phyloP scores from a whole-genome alignment of 768 basidiomycete genomes.

The Suillus variegatus region DNA sequence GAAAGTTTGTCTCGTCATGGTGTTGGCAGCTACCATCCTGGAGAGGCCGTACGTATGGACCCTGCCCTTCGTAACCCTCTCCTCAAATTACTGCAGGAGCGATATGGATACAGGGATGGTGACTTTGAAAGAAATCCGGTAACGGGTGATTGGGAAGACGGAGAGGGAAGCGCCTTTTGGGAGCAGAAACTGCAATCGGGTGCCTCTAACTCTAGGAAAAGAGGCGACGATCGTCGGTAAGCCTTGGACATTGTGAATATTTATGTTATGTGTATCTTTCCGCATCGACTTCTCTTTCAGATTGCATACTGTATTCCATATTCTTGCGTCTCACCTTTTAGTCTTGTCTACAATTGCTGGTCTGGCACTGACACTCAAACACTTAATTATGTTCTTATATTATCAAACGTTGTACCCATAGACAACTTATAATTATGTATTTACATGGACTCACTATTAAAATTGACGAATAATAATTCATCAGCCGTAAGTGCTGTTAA shows the following conservation, averaged over 20 bases:
- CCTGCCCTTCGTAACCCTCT: slow-evolving; percentile 83
- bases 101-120: slow-evolving; percentile 81
- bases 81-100: slow-evolving; percentile 65
- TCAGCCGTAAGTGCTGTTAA: background rate
- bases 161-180: slow-evolving; percentile 65
- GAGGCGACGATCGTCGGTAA: slow-evolving; percentile 42
- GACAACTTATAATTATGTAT: slow-evolving; percentile 2
- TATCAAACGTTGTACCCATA: background rate
- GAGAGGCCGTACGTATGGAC: slow-evolving; percentile 87
- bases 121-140: slow-evolving; percentile 76
- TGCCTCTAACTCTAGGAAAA: slow-evolving; percentile 35
- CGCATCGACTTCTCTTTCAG: background rate
- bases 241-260: background rate
- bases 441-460: background rate
- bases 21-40: slow-evolving; percentile 82
- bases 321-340: background rate
- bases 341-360: background rate
- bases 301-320: slow-evolving; percentile 10
- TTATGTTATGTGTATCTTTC: background rate
- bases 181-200: slow-evolving; percentile 53
- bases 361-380: background rate
- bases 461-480: background rate
- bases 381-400: background rate
- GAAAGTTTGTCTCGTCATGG: slow-evolving; percentile 78
- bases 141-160: slow-evolving; percentile 67